These are phyloP conservation scores for Patellaria atrata DNA, from an alignment of 495 filamentous ascomycete genomes.

Conservation along the genomic window DNA sequence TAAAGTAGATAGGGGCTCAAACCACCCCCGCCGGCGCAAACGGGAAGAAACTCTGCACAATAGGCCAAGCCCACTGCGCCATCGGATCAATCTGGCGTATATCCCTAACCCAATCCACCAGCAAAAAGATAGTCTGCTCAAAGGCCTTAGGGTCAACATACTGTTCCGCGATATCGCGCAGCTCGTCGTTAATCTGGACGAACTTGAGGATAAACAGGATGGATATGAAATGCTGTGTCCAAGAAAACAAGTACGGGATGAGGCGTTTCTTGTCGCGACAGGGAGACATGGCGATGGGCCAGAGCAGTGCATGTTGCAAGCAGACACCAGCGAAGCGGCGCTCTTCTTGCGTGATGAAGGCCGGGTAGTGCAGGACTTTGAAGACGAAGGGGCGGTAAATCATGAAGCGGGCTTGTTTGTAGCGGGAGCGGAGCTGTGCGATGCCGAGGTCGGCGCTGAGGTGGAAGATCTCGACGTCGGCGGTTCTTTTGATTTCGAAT, in stretches of 20 bases:
- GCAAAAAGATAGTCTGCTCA: slow-evolving; percentile 32
- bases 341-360: slow-evolving; percentile 39
- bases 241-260: slow-evolving; percentile 42
- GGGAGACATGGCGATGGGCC: slow-evolving; percentile 44
- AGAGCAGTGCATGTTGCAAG: slow-evolving; percentile 36
- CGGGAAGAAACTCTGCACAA: no score
- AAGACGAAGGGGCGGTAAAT: slow-evolving; percentile 45
- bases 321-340: slow-evolving; percentile 36
- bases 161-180: slow-evolving; percentile 35
- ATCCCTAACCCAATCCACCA: slow-evolving; percentile 42
- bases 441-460: slow-evolving; percentile 39
- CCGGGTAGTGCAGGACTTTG: slow-evolving; percentile 44
- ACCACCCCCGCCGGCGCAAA: no score
- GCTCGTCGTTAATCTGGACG: slow-evolving; percentile 33
- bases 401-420: slow-evolving; percentile 45
- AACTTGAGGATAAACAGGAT: slow-evolving; percentile 41
- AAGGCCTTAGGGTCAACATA: slow-evolving; percentile 33
- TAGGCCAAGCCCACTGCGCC: slow-evolving; percentile 38
- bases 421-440: slow-evolving; percentile 40
- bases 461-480: slow-evolving; percentile 27
- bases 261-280: slow-evolving; percentile 40
- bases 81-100: slow-evolving; percentile 34
- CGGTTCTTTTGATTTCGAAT: slow-evolving; percentile 37
- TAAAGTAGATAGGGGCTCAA: no score
- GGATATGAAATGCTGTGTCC: slow-evolving; percentile 42